Conservation (phyloP, 1,139 yeast genomes). For the Zygosaccharomyces sapae region DNA sequence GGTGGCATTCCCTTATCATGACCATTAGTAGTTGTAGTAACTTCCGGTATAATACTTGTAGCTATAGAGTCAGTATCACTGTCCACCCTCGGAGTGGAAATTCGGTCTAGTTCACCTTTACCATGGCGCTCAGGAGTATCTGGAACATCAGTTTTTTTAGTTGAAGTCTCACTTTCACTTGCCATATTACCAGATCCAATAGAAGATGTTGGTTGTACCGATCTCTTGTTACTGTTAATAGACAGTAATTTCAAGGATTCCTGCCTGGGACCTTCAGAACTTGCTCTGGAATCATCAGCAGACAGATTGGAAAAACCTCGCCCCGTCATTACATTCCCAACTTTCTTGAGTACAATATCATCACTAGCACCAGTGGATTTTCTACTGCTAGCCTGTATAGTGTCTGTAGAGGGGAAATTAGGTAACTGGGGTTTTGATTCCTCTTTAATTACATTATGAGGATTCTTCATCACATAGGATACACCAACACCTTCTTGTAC, state of each 20-base stretch:
- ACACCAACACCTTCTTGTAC: conserved; percentile 45
- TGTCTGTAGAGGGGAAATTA: conserved; percentile 19
- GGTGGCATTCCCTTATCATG: conserved; percentile 20
- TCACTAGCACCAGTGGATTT: conserved; percentile 7
- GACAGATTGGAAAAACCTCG: conserved; percentile 7
- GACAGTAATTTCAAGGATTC: conserved; percentile 17
- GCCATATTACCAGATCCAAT: conserved; percentile 35
- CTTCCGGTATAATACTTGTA: conserved; percentile 29
- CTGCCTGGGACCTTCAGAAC: conserved; percentile 9
- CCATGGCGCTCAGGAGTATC: not conserved
- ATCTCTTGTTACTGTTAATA: conserved; percentile 11
- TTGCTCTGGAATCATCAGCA: conserved; percentile 7
- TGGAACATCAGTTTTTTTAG: conserved; percentile 8
- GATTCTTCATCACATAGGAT: conserved; percentile 37
- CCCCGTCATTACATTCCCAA: conserved; percentile 11
- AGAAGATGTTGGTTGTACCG: conserved; percentile 22
- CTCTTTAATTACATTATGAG: conserved; percentile 1
- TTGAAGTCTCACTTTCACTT: conserved; percentile 34
- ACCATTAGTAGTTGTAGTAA: conserved; percentile 18
- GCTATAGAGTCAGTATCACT: conserved; percentile 25
- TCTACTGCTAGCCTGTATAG: conserved; percentile 10
- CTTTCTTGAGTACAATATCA: conserved; percentile 10
- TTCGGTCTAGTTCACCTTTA: conserved; percentile 1
- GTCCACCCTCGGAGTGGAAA: conserved; percentile 7
- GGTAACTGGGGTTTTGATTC: conserved; percentile 20